phyloP scores from a whole-genome alignment of 352 stramenopile species.

The Phytopythium sindhum region DNA sequence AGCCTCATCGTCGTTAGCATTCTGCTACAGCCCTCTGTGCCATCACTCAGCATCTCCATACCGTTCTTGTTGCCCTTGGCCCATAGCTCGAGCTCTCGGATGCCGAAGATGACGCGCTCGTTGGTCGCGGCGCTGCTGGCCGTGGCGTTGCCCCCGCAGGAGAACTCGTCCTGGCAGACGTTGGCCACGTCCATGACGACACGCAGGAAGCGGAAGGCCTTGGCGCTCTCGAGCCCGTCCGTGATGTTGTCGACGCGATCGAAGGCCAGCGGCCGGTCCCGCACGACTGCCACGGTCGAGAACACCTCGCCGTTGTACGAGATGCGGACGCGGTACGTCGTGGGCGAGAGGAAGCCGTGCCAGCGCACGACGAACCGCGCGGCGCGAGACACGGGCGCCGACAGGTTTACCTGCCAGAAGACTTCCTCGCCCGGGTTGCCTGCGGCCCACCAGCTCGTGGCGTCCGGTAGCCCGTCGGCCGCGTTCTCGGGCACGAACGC shows the following conservation, averaged over 20 bases:
- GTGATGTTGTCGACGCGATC: conserved; percentile 70
- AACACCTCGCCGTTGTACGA: conserved; percentile 63
- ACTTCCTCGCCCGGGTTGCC: conserved; percentile 37
- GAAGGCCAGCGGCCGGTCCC: conserved; percentile 40
- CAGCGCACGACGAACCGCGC: conserved; percentile 65
- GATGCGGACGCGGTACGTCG: conserved; percentile 54
- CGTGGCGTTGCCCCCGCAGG: conserved; percentile 34
- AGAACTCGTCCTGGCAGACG: conserved; percentile 36
- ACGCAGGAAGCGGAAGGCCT: conserved; percentile 54
- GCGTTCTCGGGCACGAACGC: conserved; percentile 57
- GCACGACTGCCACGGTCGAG: conserved; percentile 46
- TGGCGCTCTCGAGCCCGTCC: conserved; percentile 33
- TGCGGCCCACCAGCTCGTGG: conserved; percentile 79
- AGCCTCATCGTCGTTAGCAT: neutral
- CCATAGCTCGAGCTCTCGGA: conserved; percentile 79
- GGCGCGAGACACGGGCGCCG: conserved; percentile 33
- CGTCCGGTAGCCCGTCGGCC: conserved; percentile 63
- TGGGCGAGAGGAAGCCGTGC: conserved; percentile 66
- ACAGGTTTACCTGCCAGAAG: conserved; percentile 82
- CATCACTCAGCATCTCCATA: neutral
- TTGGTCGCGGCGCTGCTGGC: conserved; percentile 20
- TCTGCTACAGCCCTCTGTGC: neutral
- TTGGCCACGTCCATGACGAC: conserved; percentile 47
- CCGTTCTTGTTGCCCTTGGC: conserved; percentile 49
- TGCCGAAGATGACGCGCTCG: conserved; percentile 73